These are phyloP conservation scores for Iris pallida DNA, from an alignment of 116 monocot genomes.

Conservation along the genomic window DNA sequence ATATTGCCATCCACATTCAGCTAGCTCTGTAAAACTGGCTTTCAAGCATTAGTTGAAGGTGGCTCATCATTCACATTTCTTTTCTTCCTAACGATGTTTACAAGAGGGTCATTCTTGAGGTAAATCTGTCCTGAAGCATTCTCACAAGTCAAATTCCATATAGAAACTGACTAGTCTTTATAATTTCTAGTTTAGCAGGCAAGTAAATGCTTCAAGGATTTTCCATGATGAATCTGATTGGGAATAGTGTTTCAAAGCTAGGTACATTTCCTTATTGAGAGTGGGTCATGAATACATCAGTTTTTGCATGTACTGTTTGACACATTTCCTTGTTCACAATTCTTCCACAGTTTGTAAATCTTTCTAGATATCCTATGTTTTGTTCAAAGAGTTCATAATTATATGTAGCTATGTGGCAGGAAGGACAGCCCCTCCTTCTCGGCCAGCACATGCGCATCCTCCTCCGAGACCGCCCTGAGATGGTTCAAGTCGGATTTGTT, in stretches of 20 bases:
- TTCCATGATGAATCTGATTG: slow-evolving; percentile 39
- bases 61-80: slow-evolving; percentile 90
- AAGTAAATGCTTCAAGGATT: slow-evolving; percentile 63
- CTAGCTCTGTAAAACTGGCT: slow-evolving; percentile 34
- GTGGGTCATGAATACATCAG: too few relatives aligned
- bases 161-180: slow-evolving; percentile 5
- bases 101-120: slow-evolving; percentile 58
- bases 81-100: slow-evolving; percentile 63
- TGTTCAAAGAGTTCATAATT: too few relatives aligned
- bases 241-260: slow-evolving; percentile 80
- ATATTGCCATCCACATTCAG: too few relatives aligned
- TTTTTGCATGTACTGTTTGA: too few relatives aligned
- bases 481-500: too few relatives aligned
- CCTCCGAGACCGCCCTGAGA: too few relatives aligned
- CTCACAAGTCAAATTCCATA: neutral
- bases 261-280: slow-evolving; percentile 57
- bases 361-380: too few relatives aligned
- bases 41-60: slow-evolving; percentile 73
- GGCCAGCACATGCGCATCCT: too few relatives aligned
- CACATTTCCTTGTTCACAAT: too few relatives aligned
- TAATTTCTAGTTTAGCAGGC: slow-evolving; percentile 60
- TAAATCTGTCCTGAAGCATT: slow-evolving; percentile 18
- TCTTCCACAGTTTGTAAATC: too few relatives aligned
- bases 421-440: too few relatives aligned
- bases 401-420: too few relatives aligned